Evolutionary conservation across 768 basidiomycete genomes (phyloP), one percentile per base, ranked within the genome.

Genomic region (Suillus hirtellus): DNA sequence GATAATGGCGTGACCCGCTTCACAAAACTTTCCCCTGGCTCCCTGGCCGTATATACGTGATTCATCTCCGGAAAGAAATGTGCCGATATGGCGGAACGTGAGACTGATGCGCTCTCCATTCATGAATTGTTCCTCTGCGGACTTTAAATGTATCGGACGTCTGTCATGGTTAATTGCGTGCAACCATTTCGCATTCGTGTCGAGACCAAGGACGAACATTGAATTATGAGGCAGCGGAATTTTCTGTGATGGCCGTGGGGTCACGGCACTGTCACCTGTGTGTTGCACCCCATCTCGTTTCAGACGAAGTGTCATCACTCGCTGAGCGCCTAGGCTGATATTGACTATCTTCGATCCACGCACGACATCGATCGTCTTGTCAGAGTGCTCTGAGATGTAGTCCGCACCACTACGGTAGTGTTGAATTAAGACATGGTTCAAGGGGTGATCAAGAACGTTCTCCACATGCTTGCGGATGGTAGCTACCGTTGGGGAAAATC

Each of bases 371-470:
- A 93, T 83, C 6, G 92, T 94, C 76, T 94, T 94, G 74, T 94
- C 92, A 0, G 89, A 90, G 73, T 94, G 92, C 68, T 93, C 91
- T 0, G 91, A 92, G 65, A 93, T 93, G 74, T 88, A 90, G 74
- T 93, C 92, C 35, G 83, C 84, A 6, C 92, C 92, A 14, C 81
- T 82, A 62, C 92, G 89, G 71, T 93, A 93, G 71, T 85, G 82
- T 69, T 93, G 92, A 58, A 93, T 91, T 37, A 94, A 82, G 55
- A 90, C 92, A 68, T 94, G 92, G 69, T 94, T 94, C 6, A 93
- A 85, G 1, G 87, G 88, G 62, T 91, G 90, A 31, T 77, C 68
- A 12, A 88, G 72, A 8, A 81, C 80, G 60, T 78, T 75, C 68
- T 92, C 84, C 34, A 90, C 89, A 59, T 84, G 80, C 40, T 81